Conservation (phyloP, 441 rosid genomes). For the Raphanus hybrid region DNA sequence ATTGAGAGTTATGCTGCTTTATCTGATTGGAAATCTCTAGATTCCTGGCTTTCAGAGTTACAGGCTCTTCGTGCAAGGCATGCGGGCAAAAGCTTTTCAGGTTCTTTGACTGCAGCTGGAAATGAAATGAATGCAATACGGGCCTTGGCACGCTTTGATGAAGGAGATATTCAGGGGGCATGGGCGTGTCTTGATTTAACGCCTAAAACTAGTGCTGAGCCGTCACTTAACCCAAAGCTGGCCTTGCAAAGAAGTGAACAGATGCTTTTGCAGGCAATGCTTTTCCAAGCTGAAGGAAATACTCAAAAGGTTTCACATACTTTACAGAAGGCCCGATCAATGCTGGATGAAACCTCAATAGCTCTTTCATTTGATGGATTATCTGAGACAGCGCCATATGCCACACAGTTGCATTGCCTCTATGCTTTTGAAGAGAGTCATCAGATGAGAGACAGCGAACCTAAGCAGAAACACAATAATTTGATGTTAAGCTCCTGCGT, state of each 20-base stretch:
- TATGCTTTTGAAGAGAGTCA: constrained; percentile 76
- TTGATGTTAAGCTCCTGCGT: constrained; percentile 68
- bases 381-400: constrained; percentile 76
- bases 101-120: constrained; percentile 95
- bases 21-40: constrained; percentile 93
- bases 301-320: constrained; percentile 67
- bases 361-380: constrained; percentile 87
- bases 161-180: constrained; percentile 85
- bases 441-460: constrained; percentile 49
- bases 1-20: constrained; percentile 93
- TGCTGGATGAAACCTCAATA: constrained; percentile 88
- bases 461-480: constrained; percentile 50
- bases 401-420: constrained; percentile 91
- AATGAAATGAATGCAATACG: constrained; percentile 94
- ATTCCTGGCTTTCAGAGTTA: constrained; percentile 86
- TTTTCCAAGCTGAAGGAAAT: constrained; percentile 77
- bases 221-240: constrained; percentile 91
- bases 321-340: constrained; percentile 77
- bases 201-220: constrained; percentile 90
- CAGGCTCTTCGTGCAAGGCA: constrained; percentile 92
- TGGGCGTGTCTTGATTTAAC: constrained; percentile 97
- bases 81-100: constrained; percentile 95
- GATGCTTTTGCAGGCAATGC: constrained; percentile 97
- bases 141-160: constrained; percentile 92
- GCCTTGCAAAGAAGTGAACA: constrained; percentile 98